Evolutionary conservation across 2,329 filamentous ascomycete genomes (phyloP).

Genomic region (Pestalotiopsis fici): DNA sequence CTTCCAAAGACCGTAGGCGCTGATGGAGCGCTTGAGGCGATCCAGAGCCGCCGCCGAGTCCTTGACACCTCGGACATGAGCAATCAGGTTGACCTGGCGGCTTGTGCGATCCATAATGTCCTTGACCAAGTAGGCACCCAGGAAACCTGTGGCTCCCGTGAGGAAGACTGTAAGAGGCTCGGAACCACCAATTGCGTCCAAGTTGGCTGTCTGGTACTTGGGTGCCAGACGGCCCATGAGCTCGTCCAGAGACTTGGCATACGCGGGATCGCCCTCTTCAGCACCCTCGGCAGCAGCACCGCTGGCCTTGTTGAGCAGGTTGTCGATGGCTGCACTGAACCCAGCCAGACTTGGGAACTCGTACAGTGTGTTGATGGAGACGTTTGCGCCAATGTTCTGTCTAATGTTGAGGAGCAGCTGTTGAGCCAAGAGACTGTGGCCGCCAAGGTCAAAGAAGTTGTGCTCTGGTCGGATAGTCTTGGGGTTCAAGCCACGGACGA

Average conservation of each 20-base stretch:
- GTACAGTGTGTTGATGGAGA: constrained; percentile 73
- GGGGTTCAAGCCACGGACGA: constrained; percentile 67
- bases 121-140: constrained; percentile 77
- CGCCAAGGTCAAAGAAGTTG: constrained; percentile 78
- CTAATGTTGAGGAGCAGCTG: constrained; percentile 73
- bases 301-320: constrained; percentile 23
- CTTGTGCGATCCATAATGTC: constrained; percentile 68
- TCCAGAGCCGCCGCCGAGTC: constrained; percentile 59
- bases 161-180: constrained; percentile 66
- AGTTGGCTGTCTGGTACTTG: constrained; percentile 34
- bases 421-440: constrained; percentile 80
- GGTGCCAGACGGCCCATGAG: constrained; percentile 40
- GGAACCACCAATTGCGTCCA: constrained; percentile 14
- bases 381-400: constrained; percentile 43
- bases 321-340: constrained; percentile 55
- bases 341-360: constrained; percentile 54
- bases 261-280: constrained; percentile 42
- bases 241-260: constrained; percentile 51
- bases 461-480: constrained; percentile 63
- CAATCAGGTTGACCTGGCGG: constrained; percentile 64
- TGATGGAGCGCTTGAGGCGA: constrained; percentile 67
- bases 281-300: constrained; percentile 23
- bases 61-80: constrained; percentile 71
- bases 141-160: constrained; percentile 88
- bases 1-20: constrained; percentile 80